Base-by-base conservation (phyloP, 1,139 yeast species). In the Blastobotrys aristatus region DNA sequence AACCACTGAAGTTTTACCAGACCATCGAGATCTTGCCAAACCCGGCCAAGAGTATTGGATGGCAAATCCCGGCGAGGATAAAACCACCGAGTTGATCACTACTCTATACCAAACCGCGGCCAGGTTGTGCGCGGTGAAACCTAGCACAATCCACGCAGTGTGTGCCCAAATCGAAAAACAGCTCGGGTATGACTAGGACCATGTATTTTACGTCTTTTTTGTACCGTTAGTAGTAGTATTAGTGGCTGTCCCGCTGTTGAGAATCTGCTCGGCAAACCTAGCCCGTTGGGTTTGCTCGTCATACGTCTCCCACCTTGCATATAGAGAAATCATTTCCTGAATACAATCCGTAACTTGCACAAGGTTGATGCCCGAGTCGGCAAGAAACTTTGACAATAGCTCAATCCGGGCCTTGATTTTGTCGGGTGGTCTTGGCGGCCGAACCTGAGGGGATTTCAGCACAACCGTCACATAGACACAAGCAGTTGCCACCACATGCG, bases 401-500 rank as follows among this genome's bases (percentile, higher is more conserved):
- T 66, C 70, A 30, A 66, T 63, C 43, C 80, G 55, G 5, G 63
- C 61, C 47, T 58, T 64, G 49, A 60, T 59, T 20, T 60, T 54
- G 33, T 63, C 69, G 8, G 65, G 62, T 1, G 64, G 63, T 35
- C 58, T 51, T 4, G 61, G 44, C 18, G 64, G 62, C 20, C 64
- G 54, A 24, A 54, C 60, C 27, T 63, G 57, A 21, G 64, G 69
- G 2, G 66, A 65, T 50, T 80, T 77, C 43, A 84, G 66, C 20
- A 84, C 83, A 0, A 85, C 69, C 0, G 90, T 80, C 50, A 86
- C 71, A 63, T 84, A 87, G 14, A 90, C 69, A n/a, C 96, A 79
- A 0, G 95, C 80, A 33, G 84, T 70, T 1, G 97, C 96, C 13
- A 89, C 77, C n/a, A 89, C 78, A 65, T 89, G 96, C 0, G 98